These are phyloP conservation scores for Baorangia bicolor DNA, from an alignment of 768 basidiomycete species.

Conservation along the genomic window DNA sequence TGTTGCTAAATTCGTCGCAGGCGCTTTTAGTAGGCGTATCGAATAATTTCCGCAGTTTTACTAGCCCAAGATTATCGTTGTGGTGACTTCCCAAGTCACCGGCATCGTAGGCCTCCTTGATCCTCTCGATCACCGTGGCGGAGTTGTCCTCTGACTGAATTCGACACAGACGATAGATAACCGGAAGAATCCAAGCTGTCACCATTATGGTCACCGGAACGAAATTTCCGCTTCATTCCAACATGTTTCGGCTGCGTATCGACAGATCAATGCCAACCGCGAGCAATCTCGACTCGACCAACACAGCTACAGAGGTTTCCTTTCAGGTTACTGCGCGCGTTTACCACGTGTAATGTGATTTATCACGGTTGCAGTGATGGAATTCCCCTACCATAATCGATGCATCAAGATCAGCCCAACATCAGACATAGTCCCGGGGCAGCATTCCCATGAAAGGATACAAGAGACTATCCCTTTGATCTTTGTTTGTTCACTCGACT, in stretches of 20 bases:
- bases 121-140: conserved; percentile 16
- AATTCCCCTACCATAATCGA: not conserved
- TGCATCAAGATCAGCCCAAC: conserved; percentile 6
- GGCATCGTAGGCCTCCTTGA: conserved; percentile 1
- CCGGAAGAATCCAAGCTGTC: conserved; percentile 12
- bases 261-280: not conserved
- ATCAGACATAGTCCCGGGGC: not conserved
- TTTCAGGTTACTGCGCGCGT: conserved; percentile 5
- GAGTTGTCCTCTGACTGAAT: conserved; percentile 4
- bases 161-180: conserved; percentile 2
- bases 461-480: not conserved
- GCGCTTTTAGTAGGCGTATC: not conserved
- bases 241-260: not conserved
- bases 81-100: conserved; percentile 25
- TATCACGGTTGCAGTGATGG: not conserved
- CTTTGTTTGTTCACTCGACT: not conserved
- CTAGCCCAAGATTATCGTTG: conserved; percentile 8
- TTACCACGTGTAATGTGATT: conserved; percentile 12
- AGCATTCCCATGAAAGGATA: not conserved
- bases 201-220: conserved; percentile 11
- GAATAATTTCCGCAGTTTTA: conserved; percentile 1
- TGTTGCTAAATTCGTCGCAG: conserved; percentile 15
- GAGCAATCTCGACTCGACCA: not conserved
- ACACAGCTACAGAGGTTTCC: not conserved
- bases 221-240: not conserved